Evolutionary conservation across 2,329 filamentous ascomycete species (phyloP).

Genomic region (Fusarium devonianum): DNA sequence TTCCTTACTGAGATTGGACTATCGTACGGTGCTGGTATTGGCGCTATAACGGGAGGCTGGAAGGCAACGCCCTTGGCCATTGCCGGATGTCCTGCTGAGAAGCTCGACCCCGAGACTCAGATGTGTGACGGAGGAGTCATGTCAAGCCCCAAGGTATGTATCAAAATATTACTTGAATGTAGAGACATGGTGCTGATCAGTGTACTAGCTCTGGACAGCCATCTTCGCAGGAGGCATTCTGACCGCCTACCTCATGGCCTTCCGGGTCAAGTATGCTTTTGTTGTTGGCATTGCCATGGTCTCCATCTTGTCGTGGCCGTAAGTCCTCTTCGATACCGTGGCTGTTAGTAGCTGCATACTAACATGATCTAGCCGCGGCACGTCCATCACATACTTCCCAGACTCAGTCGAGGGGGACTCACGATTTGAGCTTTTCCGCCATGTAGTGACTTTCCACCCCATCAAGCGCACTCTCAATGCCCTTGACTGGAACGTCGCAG

Average conservation of each 20-base stretch:
- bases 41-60: constrained; percentile 69
- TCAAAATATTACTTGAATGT: too few species aligned
- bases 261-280: constrained; percentile 81
- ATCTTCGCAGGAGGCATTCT: constrained; percentile 81
- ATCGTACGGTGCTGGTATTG: constrained; percentile 79
- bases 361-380: constrained; percentile 45
- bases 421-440: constrained; percentile 79
- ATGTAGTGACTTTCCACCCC: constrained; percentile 78
- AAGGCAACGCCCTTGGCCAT: constrained; percentile 70
- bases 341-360: rapidly evolving
- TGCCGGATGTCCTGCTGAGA: constrained; percentile 64
- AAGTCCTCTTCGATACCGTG: constrained; percentile 44
- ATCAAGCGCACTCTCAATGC: constrained; percentile 71
- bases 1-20: constrained; percentile 75
- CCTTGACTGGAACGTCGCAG: constrained; percentile 72
- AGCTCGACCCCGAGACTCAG: constrained; percentile 14
- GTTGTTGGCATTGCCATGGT: constrained; percentile 80
- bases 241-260: constrained; percentile 78
- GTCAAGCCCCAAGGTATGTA: constrained; percentile 29
- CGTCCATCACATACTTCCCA: constrained; percentile 78
- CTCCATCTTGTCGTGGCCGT: constrained; percentile 83
- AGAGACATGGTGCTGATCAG: neutral
- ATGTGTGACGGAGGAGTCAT: constrained; percentile 34
- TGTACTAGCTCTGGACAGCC: constrained; percentile 70
- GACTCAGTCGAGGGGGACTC: constrained; percentile 69